Evolutionary conservation across 2,329 filamentous ascomycete species (phyloP).

Genomic region (Alternaria brassicae): DNA sequence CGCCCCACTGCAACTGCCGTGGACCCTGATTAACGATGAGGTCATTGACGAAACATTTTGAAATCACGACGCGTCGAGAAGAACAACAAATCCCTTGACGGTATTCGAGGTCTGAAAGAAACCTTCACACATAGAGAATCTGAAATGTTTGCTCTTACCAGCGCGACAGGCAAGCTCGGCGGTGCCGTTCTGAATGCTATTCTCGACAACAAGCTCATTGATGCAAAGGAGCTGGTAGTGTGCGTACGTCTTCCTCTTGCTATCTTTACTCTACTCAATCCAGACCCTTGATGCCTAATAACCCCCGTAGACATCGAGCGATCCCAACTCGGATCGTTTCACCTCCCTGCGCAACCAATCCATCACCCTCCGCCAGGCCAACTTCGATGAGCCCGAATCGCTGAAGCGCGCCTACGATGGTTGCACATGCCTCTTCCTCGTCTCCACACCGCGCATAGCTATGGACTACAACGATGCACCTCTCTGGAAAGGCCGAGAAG

Average conservation of each 20-base stretch:
- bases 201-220: conserved; percentile 51
- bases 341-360: conserved; percentile 37
- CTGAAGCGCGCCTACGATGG: conserved; percentile 48
- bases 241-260: conserved; percentile 33
- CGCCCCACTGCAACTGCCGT: background rate
- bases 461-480: conserved; percentile 55
- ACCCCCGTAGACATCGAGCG: conserved; percentile 29
- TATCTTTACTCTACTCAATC: background rate
- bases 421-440: conserved; percentile 54
- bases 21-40: background rate
- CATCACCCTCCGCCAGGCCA: conserved; percentile 48
- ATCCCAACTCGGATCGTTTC: conserved; percentile 31
- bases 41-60: background rate
- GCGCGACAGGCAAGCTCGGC: conserved; percentile 57
- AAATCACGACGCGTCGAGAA: background rate
- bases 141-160: conserved; percentile 51
- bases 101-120: background rate
- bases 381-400: conserved; percentile 49
- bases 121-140: background rate
- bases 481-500: conserved; percentile 53
- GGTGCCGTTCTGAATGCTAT: conserved; percentile 53
- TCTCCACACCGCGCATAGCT: conserved; percentile 53
- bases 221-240: conserved; percentile 49
- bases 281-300: background rate
- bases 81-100: background rate